Evolutionary conservation across 192 early-diverging fungal genomes (phyloP).

Genomic region (Thamnidium elegans): DNA sequence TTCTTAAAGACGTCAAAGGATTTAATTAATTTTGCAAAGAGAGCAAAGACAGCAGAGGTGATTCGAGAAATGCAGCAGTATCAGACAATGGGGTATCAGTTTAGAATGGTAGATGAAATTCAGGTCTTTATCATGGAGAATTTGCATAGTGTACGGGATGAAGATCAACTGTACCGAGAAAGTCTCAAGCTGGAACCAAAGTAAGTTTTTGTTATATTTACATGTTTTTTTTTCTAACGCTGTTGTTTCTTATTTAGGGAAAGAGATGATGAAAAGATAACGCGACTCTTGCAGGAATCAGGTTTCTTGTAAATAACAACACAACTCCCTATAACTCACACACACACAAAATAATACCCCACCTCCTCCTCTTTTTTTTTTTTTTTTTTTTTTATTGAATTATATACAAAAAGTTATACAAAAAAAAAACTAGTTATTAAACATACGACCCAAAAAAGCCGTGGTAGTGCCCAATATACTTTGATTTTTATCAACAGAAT

Average conservation of each 20-base stretch:
- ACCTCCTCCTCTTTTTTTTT: not conserved
- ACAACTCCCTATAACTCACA: not conserved
- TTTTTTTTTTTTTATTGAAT: not conserved
- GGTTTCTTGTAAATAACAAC: conserved; percentile 61
- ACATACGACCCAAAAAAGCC: conserved; percentile 21
- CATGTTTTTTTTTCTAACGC: not conserved
- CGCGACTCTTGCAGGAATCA: conserved; percentile 69
- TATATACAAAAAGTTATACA: not conserved
- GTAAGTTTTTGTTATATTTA: conserved; percentile 32
- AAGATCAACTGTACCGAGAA: conserved; percentile 74
- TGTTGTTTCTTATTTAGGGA: conserved; percentile 43
- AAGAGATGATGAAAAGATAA: conserved; percentile 77
- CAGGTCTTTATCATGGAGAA: conserved; percentile 73
- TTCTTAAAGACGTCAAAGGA: conserved; percentile 56
- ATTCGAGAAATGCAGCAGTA: conserved; percentile 93
- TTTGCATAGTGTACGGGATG: conserved; percentile 67
- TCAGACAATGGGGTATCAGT: conserved; percentile 79
- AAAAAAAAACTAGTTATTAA: not conserved
- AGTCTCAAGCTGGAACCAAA: conserved; percentile 82
- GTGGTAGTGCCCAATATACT: not conserved
- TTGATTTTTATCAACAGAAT: no score
- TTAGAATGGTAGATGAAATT: conserved; percentile 81
- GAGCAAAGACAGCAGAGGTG: conserved; percentile 84
- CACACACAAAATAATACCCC: not conserved
- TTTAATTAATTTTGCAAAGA: conserved; percentile 93